These are phyloP conservation scores for Cladosporium cucumerinum DNA, from an alignment of 2,329 filamentous ascomycete species.

Conservation along the genomic window DNA sequence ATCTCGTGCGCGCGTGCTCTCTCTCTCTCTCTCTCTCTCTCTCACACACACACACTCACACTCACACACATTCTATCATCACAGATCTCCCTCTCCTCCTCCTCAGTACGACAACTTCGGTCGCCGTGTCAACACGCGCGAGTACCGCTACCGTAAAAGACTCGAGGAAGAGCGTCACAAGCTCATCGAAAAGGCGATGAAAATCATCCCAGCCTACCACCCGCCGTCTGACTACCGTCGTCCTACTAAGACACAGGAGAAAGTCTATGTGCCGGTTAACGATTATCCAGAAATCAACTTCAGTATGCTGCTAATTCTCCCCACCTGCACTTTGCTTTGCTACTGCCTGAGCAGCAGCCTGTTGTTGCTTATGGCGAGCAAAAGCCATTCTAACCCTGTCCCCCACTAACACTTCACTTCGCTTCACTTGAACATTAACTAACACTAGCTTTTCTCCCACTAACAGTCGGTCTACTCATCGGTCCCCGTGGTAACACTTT, in stretches of 20 bases:
- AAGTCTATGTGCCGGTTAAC: constrained; percentile 99
- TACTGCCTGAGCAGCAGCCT: constrained; percentile 42
- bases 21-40: too few relatives aligned
- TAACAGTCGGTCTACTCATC: constrained; percentile 99
- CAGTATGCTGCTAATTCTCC: constrained; percentile 84
- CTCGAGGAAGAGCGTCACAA: constrained; percentile 99
- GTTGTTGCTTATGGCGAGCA: constrained; percentile 36
- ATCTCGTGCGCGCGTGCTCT: not conserved
- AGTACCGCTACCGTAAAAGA: constrained; percentile 96
- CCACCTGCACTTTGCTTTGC: constrained; percentile 39
- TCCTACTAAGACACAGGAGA: constrained; percentile 99
- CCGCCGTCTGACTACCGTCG: constrained; percentile 97
- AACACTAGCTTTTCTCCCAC: constrained; percentile 83
- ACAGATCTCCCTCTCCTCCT: constrained; percentile 87
- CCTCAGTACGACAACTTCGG: constrained; percentile 99
- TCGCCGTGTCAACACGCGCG: constrained; percentile 97
- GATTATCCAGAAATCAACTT: constrained; percentile 99
- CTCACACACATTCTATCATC: constrained; percentile 5
- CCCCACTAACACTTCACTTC: constrained; percentile 24
- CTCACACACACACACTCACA: too few relatives aligned
- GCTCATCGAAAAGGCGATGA: constrained; percentile 98
- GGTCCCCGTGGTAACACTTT: constrained; percentile 99
- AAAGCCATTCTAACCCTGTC: constrained; percentile 33
- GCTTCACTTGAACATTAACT: constrained; percentile 18
- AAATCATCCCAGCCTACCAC: constrained; percentile 98